phyloP scores from a whole-genome alignment of 352 stramenopile species.

The Sclerospora graminicola region DNA sequence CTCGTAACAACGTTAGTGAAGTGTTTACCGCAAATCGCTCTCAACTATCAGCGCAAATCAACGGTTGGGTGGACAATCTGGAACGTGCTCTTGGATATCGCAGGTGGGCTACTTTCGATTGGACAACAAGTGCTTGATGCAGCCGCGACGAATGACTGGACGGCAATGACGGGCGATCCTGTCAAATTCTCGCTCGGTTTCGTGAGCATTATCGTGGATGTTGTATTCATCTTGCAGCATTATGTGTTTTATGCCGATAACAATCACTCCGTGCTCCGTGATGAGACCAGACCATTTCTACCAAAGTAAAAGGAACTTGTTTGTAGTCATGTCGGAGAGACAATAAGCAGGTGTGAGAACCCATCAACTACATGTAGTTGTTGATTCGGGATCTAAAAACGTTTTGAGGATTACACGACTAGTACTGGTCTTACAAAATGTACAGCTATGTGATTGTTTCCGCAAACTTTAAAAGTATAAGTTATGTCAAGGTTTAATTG shows the following conservation, averaged over 20 bases:
- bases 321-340: too few species aligned
- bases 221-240: conserved; percentile 95
- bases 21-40: conserved; percentile 91
- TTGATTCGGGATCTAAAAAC: too few species aligned
- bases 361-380: too few species aligned
- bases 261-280: conserved; percentile 33
- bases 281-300: conserved; percentile 40
- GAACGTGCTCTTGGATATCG: conserved; percentile 97
- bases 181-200: conserved; percentile 95
- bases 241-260: conserved; percentile 89
- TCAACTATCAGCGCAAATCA: conserved; percentile 93
- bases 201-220: conserved; percentile 94
- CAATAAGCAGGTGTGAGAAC: too few species aligned
- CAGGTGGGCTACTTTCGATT: conserved; percentile 87
- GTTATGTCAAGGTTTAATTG: too few species aligned
- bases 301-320: conserved; percentile 17
- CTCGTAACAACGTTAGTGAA: conserved; percentile 92
- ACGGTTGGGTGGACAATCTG: conserved; percentile 95
- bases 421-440: too few species aligned
- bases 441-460: too few species aligned
- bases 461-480: too few species aligned
- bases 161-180: conserved; percentile 90
- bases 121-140: conserved; percentile 91
- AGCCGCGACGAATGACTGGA: conserved; percentile 86
- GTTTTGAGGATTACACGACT: too few species aligned